A percentile compares a stretch with the other conserved stretches of the same genome.
Conservation (phyloP, 2,329 filamentous ascomycete species). For the Fusarium brachygibbosum region DNA sequence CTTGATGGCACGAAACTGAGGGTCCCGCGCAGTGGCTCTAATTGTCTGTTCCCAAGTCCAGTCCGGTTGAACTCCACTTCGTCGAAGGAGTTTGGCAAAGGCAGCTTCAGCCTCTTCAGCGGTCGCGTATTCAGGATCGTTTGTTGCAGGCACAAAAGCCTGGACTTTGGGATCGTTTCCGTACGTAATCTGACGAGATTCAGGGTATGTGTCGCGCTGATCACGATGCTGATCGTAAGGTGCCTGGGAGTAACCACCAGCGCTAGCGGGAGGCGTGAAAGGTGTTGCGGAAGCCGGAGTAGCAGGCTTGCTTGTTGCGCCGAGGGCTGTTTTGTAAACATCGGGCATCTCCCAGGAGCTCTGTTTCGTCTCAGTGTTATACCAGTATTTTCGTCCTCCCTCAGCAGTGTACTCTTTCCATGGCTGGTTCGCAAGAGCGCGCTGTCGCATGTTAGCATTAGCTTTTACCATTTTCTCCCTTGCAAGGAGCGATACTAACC, state of each 20-base stretch:
- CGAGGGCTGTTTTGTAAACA: conserved; percentile 80
- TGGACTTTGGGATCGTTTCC: conserved; percentile 69
- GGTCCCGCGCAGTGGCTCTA: conserved; percentile 86
- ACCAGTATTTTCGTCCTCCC: conserved; percentile 94
- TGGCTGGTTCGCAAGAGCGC: conserved; percentile 82
- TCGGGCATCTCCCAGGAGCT: conserved; percentile 97
- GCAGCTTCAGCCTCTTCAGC: conserved; percentile 92
- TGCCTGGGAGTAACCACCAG: conserved; percentile 50
- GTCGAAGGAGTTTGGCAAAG: conserved; percentile 90
- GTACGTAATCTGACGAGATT: conserved; percentile 70
- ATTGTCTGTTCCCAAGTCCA: conserved; percentile 95
- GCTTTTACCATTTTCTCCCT: neutral
- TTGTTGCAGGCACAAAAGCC: conserved; percentile 72
- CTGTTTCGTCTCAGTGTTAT: conserved; percentile 90
- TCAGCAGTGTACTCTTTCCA: conserved; percentile 95
- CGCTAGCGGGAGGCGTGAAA: conserved; percentile 56
- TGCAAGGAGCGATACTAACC: conserved; percentile 63
- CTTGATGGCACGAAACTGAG: conserved; percentile 92
- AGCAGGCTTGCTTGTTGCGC: conserved; percentile 64
- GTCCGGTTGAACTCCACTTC: conserved; percentile 87
- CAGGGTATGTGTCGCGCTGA: conserved; percentile 59
- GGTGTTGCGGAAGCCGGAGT: conserved; percentile 59
- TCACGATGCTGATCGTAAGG: conserved; percentile 57
- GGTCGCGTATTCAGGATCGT: conserved; percentile 82
- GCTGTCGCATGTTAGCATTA: conserved; percentile 57